A percentile compares a stretch with the other conserved stretches of the same genome.
phyloP scores from a whole-genome alignment of 441 rosid genomes.

The Aleurites moluccanus region DNA sequence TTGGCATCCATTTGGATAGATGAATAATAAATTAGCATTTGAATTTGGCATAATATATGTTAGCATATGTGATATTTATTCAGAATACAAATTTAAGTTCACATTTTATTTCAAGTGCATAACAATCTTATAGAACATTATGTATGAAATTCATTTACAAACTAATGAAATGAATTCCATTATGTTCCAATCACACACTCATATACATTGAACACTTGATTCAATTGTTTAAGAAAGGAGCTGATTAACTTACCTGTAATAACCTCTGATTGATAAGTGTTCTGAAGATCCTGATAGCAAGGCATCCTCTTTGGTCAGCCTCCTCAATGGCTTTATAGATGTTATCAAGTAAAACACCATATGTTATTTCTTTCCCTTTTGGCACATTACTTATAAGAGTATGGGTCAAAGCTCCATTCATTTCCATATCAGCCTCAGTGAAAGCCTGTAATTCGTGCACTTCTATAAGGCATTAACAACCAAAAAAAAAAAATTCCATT shows the following conservation, averaged over 20 bases:
- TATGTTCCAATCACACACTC: background rate
- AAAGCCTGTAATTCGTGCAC: slow-evolving; percentile 36
- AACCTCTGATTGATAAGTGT: slow-evolving; percentile 24
- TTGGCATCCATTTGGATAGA: no score
- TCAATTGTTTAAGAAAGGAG: background rate
- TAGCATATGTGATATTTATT: no score
- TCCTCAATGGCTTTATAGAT: slow-evolving; percentile 34
- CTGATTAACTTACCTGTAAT: slow-evolving; percentile 37
- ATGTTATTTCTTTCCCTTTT: slow-evolving; percentile 28
- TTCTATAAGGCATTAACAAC: background rate
- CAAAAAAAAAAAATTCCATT: background rate
- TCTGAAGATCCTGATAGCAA: slow-evolving; percentile 23
- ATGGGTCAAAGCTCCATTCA: slow-evolving; percentile 53
- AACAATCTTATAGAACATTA: no score
- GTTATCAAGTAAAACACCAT: slow-evolving; percentile 36
- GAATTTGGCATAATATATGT: no score
- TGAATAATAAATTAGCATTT: no score
- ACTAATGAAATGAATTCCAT: no score
- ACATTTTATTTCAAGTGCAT: no score
- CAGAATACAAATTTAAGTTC: no score
- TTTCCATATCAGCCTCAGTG: slow-evolving; percentile 18
- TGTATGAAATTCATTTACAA: no score
- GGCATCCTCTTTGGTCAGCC: slow-evolving; percentile 35
- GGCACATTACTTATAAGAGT: slow-evolving; percentile 27
- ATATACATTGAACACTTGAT: background rate